Evolutionary conservation across 192 early-diverging fungal species (phyloP), one percentile per base, ranked within the genome.

Genomic region (Umbelopsis vinacea): DNA sequence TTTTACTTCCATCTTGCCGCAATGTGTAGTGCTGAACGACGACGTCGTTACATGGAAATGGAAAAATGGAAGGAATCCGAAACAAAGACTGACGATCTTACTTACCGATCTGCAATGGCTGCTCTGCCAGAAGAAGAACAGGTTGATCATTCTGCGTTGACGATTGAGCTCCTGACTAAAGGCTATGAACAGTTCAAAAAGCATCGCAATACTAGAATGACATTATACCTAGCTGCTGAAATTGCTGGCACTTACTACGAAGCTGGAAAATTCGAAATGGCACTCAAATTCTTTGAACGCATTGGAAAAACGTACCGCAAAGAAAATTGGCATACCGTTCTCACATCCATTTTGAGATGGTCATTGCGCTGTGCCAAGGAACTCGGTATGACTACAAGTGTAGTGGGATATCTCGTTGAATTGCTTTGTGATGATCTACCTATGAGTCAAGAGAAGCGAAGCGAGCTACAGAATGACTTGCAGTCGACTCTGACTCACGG

Each of bases 181-280:
- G 88, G 93, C n/a, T 96, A 96, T 70, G 95, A 96, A 53, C 89
- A 91, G 48, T 96, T 96, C 74, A 95, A 95, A 73, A 80, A 83
- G 52, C 76, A 89, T 33, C 89, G 88, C 46, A 80, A 82, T 50
- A 87, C 89, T 17, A 86, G 95, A 11, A 93, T 93, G 89, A 96
- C 94, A 0, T 75, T 95, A 2, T 96, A 88, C 70, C 76, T 96
- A 4, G 95, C 94, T 0, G 87, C 91, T 12, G 93, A 96, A 77
- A 96, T 96, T 72, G 95, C 95, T 8, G 88, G 91, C 2, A 86
- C 91, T 4, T 96, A 96, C 74, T 89, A 91, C 54, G 78, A 83
- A 21, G 82, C 86, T 35, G 89, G 90, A n/a, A 92, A 92, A 72
- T 89, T 86, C 72, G 94, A 93, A 52, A 95, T 94, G 90, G 92